These are phyloP conservation scores for Globisporangium spiculum DNA, from an alignment of 352 stramenopile genomes.

Conservation along the genomic window DNA sequence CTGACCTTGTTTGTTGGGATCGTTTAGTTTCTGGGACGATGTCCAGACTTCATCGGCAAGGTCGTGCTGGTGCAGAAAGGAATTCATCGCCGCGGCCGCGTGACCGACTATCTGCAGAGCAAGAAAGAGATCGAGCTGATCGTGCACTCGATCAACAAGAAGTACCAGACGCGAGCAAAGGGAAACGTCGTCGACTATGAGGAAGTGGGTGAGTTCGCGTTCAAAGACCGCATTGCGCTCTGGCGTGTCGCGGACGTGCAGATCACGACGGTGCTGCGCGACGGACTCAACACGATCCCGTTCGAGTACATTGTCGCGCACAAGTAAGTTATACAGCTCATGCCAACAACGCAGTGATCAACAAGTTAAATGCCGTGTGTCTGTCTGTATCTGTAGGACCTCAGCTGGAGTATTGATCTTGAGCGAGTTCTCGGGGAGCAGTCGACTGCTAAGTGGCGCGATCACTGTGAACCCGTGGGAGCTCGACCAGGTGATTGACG, in stretches of 20 bases:
- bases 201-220: conserved; percentile 68
- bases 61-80: conserved; percentile 83
- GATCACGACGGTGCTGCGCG: conserved; percentile 70
- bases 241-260: conserved; percentile 77
- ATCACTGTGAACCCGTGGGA: conserved; percentile 98
- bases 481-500: conserved; percentile 74
- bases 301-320: conserved; percentile 84
- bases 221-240: conserved; percentile 63
- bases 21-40: conserved; percentile 81
- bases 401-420: conserved; percentile 90
- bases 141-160: conserved; percentile 90
- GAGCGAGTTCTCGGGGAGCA: conserved; percentile 97
- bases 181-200: conserved; percentile 74
- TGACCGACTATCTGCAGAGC: conserved; percentile 93
- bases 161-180: conserved; percentile 58
- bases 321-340: conserved; percentile 34
- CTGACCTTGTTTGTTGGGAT: neutral
- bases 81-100: conserved; percentile 77
- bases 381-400: conserved; percentile 25
- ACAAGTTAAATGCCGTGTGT: neutral
- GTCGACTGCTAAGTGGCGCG: conserved; percentile 92
- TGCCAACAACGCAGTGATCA: neutral
- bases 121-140: conserved; percentile 92
- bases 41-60: conserved; percentile 79
- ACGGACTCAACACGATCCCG: conserved; percentile 77